These are phyloP conservation scores for Talaromyces albobiverticillius DNA, from an alignment of 2,329 filamentous ascomycete genomes.

Conservation along the genomic window DNA sequence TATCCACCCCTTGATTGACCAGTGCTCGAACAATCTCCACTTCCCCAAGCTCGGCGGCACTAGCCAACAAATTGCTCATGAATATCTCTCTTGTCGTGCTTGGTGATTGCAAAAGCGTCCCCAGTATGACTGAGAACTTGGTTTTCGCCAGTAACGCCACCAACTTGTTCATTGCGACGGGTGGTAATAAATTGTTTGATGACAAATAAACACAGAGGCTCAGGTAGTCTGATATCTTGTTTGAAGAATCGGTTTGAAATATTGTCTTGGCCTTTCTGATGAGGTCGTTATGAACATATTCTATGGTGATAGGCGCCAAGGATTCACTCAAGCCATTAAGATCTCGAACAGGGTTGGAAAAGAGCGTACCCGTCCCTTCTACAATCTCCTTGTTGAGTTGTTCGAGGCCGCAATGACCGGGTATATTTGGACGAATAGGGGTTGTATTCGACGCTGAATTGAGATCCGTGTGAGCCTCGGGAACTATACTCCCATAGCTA, in stretches of 20 bases:
- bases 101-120: conserved; percentile 15
- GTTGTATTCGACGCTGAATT: neutral
- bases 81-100: conserved; percentile 18
- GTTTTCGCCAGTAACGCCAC: conserved; percentile 16
- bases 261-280: conserved; percentile 1
- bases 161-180: conserved; percentile 11
- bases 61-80: conserved; percentile 17
- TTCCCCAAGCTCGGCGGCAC: conserved; percentile 18
- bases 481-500: neutral
- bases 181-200: conserved; percentile 18
- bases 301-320: neutral
- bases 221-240: neutral
- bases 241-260: neutral
- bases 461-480: neutral
- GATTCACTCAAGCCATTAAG: neutral
- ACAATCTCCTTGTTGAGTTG: conserved; percentile 5
- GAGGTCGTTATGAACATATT: neutral
- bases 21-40: conserved; percentile 17
- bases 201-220: conserved; percentile 16
- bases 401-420: neutral
- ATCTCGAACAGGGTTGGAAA: neutral
- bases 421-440: neutral
- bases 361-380: neutral
- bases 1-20: conserved; percentile 13
- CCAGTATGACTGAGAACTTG: conserved; percentile 9